Base-by-base conservation (phyloP, 805 yeast species). In the Starmerella riodocensis region DNA sequence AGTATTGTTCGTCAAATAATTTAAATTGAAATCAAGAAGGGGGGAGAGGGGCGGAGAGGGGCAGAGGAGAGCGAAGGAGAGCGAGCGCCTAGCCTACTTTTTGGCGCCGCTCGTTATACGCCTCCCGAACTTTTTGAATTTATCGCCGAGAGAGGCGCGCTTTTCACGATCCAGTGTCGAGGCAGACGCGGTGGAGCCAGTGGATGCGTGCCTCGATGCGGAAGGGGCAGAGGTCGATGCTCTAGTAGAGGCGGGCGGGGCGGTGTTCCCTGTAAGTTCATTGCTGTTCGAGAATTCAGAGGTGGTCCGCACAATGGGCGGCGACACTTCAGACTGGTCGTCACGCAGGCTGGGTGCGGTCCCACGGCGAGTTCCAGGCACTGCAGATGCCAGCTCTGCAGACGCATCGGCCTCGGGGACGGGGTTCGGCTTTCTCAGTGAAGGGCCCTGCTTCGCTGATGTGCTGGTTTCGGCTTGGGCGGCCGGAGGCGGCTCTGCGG, bases 81-180 rank as follows among this genome's bases (percentile, higher is more conserved):
- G 29, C 21, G 22, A n/a, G n/a, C n/a, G n/a, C n/a, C n/a, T n/a
- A n/a, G n/a, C 8, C 31, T 26, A 40, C 34, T 47, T 45, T 30
- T 41, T 39, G 4, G 44, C 23, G 5, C 42, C 41, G 37, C 50
- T 47, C 9, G 53, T 26, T 34, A 50, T 46, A 22, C 53, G 48
- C 11, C 43, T 46, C 22, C 53, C 54, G 35, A 52, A 52, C 30
- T 33, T 39, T 30, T 52, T 52, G 45, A 52, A 52, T 25, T 42
- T 42, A 40, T 41, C 45, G 27, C 50, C 49, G 25, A 52, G 33
- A 18, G 52, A 44, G n/a, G 40, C 24, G 23, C 38, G 39, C 36
- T 45, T 47, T 20, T 46, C 49, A 16, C 33, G 41, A 18, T 41
- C 43, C 21, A 29, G 18, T 1, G 47, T 43, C 12, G 47, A 37